phyloP scores from a whole-genome alignment of 2,329 filamentous ascomycete species.

The Colletotrichum sp. region DNA sequence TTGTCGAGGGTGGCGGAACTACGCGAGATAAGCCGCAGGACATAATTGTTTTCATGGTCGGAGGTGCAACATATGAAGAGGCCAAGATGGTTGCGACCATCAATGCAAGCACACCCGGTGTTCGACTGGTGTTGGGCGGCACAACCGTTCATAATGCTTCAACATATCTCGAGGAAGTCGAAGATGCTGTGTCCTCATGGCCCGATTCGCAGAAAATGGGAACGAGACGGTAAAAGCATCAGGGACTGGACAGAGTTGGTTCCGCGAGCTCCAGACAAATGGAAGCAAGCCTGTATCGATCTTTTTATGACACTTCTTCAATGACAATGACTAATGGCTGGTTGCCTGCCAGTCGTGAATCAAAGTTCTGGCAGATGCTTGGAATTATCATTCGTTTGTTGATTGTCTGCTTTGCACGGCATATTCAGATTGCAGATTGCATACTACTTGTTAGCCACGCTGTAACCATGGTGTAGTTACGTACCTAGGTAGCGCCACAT shows the following conservation, averaged over 20 bases:
- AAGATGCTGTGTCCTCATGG: constrained; percentile 87
- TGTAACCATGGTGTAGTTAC: not conserved
- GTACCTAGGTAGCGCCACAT: not conserved
- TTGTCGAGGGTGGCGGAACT: constrained; percentile 84
- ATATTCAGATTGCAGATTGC: not conserved
- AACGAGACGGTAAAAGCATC: constrained; percentile 24
- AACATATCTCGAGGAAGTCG: constrained; percentile 89
- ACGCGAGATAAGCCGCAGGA: constrained; percentile 97
- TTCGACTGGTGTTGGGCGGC: constrained; percentile 87
- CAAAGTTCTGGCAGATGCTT: not conserved
- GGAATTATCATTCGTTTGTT: not conserved
- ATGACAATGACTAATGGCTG: not conserved
- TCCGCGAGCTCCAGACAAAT: not conserved
- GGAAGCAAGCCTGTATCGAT: not conserved
- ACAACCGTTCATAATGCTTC: constrained; percentile 88
- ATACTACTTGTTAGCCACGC: not conserved
- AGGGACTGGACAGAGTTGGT: not conserved
- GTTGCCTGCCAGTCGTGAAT: not conserved
- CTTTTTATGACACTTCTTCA: not conserved
- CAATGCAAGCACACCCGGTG: constrained; percentile 87
- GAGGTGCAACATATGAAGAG: constrained; percentile 94
- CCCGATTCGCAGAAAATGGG: constrained; percentile 61
- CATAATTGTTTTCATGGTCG: constrained; percentile 92
- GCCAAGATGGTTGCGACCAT: constrained; percentile 95
- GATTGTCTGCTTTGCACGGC: not conserved